phyloP scores from a whole-genome alignment of 441 rosid genomes.

The Codiaeum variegatum region DNA sequence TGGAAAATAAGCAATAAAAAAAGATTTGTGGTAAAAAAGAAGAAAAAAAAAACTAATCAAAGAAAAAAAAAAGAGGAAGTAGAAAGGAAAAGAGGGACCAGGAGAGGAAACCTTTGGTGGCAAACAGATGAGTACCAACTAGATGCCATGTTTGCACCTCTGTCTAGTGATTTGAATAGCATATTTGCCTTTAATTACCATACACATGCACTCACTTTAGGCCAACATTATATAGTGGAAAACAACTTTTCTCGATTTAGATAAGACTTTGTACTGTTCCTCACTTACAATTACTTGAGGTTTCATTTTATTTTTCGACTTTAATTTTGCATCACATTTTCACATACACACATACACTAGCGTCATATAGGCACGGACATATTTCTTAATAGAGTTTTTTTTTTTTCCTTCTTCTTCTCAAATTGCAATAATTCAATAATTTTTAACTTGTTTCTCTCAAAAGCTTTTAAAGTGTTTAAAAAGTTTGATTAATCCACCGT shows the following conservation, averaged over 20 bases:
- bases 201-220: slow-evolving; percentile 31
- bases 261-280: slow-evolving; percentile 20
- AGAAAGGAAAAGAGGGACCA: slow-evolving; percentile 7
- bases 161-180: slow-evolving; percentile 48
- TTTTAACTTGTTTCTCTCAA: not conserved
- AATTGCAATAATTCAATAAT: not conserved
- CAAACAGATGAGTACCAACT: slow-evolving; percentile 40
- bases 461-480: not conserved
- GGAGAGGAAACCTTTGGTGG: slow-evolving; percentile 43
- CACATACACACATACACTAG: slow-evolving; percentile 8
- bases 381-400: not conserved
- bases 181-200: slow-evolving; percentile 33
- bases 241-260: slow-evolving; percentile 39
- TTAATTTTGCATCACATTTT: not conserved
- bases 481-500: not conserved
- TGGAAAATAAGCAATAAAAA: not conserved
- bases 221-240: slow-evolving; percentile 55
- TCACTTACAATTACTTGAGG: not conserved
- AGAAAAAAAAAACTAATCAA: not conserved
- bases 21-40: not conserved
- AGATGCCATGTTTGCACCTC: slow-evolving; percentile 38
- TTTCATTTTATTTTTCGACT: not conserved
- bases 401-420: not conserved
- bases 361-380: slow-evolving; percentile 11
- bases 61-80: not conserved